Conservation (phyloP, 2,329 filamentous ascomycete species). For the Claviceps sp. region DNA sequence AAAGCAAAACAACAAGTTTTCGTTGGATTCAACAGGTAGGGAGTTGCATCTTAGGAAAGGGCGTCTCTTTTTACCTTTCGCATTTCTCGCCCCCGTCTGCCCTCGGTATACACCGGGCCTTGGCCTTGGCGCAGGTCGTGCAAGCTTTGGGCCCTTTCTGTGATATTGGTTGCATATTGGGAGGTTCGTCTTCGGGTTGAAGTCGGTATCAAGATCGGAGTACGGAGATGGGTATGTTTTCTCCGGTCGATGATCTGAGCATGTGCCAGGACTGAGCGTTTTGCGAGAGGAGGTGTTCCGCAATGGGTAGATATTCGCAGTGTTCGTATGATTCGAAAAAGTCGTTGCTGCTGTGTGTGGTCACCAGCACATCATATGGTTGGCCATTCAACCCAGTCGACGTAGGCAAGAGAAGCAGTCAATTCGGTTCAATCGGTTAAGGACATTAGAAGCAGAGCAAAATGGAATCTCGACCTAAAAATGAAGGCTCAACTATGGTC, state of each 20-base stretch:
- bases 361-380: slow-evolving; percentile 1
- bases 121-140: slow-evolving; percentile 37
- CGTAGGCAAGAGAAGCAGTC: not conserved
- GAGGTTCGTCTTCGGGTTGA: not conserved
- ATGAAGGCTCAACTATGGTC: too few species aligned
- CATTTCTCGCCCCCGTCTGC: slow-evolving; percentile 27
- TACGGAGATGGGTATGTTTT: too few species aligned
- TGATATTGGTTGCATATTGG: slow-evolving; percentile 12
- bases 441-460: not conserved
- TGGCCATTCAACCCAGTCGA: not conserved
- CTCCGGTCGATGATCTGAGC: too few species aligned
- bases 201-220: too few species aligned
- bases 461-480: not conserved
- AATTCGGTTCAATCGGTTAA: not conserved
- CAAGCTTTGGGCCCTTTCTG: slow-evolving; percentile 36
- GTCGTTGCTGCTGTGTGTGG: not conserved
- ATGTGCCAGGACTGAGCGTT: too few species aligned
- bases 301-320: not conserved
- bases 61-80: slow-evolving; percentile 25
- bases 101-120: slow-evolving; percentile 34
- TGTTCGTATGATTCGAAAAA: not conserved
- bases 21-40: too few species aligned
- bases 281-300: too few species aligned
- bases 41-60: too few species aligned
- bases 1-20: not conserved